Percentiles rank a stretch among this genome's conserved stretches.
phyloP scores from a whole-genome alignment of 192 early-diverging fungal species.

The Umbelopsis isabellina region DNA sequence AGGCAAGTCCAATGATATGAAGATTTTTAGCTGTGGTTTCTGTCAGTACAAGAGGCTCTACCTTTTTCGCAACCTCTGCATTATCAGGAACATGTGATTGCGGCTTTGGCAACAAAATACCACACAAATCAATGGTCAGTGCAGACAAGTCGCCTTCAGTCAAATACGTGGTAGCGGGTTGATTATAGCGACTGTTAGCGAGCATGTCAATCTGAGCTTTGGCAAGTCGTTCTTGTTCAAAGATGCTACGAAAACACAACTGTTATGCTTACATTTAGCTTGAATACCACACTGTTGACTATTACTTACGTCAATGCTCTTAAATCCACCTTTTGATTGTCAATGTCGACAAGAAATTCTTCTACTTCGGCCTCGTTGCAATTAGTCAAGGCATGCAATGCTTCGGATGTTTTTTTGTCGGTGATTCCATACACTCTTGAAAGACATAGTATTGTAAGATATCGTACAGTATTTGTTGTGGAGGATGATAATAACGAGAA shows the following conservation, averaged over 20 bases:
- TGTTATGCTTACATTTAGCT: not conserved
- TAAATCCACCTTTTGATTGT: slow-evolving; percentile 31
- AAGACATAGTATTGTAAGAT: slow-evolving; percentile 48
- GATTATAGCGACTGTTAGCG: slow-evolving; percentile 42
- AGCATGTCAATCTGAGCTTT: slow-evolving; percentile 46
- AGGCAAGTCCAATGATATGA: slow-evolving; percentile 78
- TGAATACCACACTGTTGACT: not conserved
- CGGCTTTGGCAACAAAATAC: slow-evolving; percentile 61
- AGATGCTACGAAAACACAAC: slow-evolving; percentile 35
- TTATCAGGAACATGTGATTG: not conserved
- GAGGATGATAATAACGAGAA: slow-evolving; percentile 47
- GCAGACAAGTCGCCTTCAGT: slow-evolving; percentile 50
- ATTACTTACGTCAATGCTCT: slow-evolving; percentile 46
- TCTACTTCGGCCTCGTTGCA: not conserved
- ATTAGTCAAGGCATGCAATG: slow-evolving; percentile 22
- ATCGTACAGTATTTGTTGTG: slow-evolving; percentile 44
- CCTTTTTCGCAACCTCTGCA: slow-evolving; percentile 14
- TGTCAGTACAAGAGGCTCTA: slow-evolving; percentile 70
- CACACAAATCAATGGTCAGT: slow-evolving; percentile 64
- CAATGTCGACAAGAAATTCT: slow-evolving; percentile 16
- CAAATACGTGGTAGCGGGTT: slow-evolving; percentile 11
- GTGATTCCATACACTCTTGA: slow-evolving; percentile 52
- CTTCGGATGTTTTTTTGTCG: slow-evolving; percentile 43
- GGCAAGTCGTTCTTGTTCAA: slow-evolving; percentile 52
- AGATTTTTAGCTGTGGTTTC: slow-evolving; percentile 77